phyloP scores from a whole-genome alignment of 2,329 filamentous ascomycete genomes.

The Periconia sp. region DNA sequence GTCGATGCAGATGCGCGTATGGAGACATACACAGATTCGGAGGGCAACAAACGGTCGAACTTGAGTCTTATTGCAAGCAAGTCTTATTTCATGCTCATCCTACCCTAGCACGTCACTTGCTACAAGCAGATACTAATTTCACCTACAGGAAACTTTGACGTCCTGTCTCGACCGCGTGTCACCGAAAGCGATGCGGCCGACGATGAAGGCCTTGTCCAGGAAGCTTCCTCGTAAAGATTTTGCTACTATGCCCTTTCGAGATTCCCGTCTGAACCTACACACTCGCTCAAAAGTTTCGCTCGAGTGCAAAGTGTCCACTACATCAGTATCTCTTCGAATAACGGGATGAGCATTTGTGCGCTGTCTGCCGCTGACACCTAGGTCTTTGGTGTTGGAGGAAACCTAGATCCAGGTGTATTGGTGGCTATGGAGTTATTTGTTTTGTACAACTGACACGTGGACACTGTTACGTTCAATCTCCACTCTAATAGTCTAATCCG shows the following conservation, averaged over 20 bases:
- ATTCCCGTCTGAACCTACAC: too few relatives aligned
- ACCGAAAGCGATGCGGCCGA: slow-evolving; percentile 22
- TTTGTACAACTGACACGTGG: slow-evolving; percentile 10
- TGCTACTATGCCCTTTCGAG: too few relatives aligned
- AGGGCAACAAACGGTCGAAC: slow-evolving; percentile 69
- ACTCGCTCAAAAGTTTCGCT: too few relatives aligned
- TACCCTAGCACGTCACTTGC: too few relatives aligned
- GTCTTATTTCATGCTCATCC: too few relatives aligned
- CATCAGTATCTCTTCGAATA: too few relatives aligned
- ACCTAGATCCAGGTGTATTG: too few relatives aligned
- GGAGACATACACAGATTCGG: slow-evolving; percentile 64
- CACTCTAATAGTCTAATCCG: slow-evolving; percentile 24
- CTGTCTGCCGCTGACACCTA: too few relatives aligned
- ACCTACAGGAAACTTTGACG: slow-evolving; percentile 40
- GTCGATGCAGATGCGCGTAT: slow-evolving; percentile 83
- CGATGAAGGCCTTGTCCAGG: slow-evolving; percentile 43
- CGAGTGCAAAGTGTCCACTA: too few relatives aligned
- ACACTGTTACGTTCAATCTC: slow-evolving; percentile 36
- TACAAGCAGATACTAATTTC: slow-evolving; percentile 8
- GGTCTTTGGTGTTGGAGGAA: too few relatives aligned
- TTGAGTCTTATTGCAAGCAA: slow-evolving; percentile 82
- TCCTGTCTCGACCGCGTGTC: slow-evolving; percentile 34
- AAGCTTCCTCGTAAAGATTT: too few relatives aligned
- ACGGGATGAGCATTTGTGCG: too few relatives aligned
- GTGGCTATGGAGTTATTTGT: slow-evolving; percentile 14